These are phyloP conservation scores for Paecilomyces variotii DNA, from an alignment of 2,329 filamentous ascomycete genomes.

Conservation along the genomic window DNA sequence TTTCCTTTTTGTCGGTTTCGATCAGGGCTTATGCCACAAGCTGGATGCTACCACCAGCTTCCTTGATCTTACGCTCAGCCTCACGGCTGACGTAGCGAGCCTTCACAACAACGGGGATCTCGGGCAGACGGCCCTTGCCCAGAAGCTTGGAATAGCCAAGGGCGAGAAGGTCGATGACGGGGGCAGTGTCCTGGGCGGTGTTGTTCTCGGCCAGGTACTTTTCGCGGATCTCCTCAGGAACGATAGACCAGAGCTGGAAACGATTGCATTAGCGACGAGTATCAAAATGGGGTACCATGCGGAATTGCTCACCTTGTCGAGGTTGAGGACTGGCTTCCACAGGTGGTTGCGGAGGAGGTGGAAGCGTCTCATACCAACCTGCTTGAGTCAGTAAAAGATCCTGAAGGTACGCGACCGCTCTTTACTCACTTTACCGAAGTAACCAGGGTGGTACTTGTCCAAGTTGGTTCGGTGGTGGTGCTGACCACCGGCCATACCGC, in stretches of 20 bases:
- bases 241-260: constrained; percentile 83
- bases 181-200: constrained; percentile 68
- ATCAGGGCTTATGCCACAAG: constrained; percentile 69
- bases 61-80: constrained; percentile 98
- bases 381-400: background rate
- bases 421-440: constrained; percentile 71
- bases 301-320: constrained; percentile 71
- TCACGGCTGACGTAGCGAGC: constrained; percentile 92
- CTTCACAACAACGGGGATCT: constrained; percentile 88
- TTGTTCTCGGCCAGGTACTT: constrained; percentile 76
- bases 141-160: constrained; percentile 98
- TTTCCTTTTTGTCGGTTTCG: background rate
- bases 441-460: constrained; percentile 94
- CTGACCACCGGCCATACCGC: constrained; percentile 93
- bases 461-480: constrained; percentile 96
- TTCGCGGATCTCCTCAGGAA: constrained; percentile 86
- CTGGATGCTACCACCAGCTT: constrained; percentile 92
- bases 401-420: background rate
- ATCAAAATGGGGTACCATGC: constrained; percentile 1
- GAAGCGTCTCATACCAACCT: constrained; percentile 88
- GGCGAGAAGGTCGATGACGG: constrained; percentile 94
- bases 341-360: constrained; percentile 92
- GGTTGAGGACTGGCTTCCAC: constrained; percentile 98
- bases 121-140: constrained; percentile 92
- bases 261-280: background rate